A percentile compares a stretch with the other conserved stretches of the same genome.
Conservation (phyloP, 176 grass and related monocot species). For the Eremochloa ophiuroides region DNA sequence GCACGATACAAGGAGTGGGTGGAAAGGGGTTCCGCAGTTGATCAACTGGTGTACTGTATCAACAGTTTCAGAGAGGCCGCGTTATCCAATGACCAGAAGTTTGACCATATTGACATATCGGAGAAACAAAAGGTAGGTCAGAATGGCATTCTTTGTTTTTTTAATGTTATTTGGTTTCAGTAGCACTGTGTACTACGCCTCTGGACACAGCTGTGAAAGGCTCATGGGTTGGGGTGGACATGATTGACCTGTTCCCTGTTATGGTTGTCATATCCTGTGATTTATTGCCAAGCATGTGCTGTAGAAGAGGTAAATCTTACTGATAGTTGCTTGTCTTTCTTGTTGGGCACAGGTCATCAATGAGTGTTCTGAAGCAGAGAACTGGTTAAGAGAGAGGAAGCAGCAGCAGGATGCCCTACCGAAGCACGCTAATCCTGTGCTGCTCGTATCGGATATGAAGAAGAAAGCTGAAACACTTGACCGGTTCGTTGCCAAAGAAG, state of each 20-base stretch:
- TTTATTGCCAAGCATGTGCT: neutral
- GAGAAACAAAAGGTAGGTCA: conserved; percentile 79
- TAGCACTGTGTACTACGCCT: neutral
- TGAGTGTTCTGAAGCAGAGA: conserved; percentile 52
- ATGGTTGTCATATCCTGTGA: neutral
- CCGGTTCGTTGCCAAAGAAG: conserved; percentile 26
- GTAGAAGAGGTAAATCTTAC: neutral
- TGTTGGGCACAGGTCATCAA: conserved; percentile 53
- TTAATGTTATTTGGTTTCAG: neutral
- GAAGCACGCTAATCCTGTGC: conserved; percentile 49
- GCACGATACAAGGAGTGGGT: conserved; percentile 73
- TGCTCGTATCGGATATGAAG: conserved; percentile 51
- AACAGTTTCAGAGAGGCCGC: conserved; percentile 79
- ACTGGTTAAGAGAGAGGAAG: conserved; percentile 51
- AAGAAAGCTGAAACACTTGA: conserved; percentile 65
- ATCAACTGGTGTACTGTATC: conserved; percentile 72
- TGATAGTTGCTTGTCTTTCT: too few relatives aligned
- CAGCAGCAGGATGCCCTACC: conserved; percentile 58
- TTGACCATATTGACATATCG: conserved; percentile 75
- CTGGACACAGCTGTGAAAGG: too few relatives aligned
- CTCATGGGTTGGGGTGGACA: too few relatives aligned
- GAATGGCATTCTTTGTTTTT: neutral
- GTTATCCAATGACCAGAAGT: conserved; percentile 66
- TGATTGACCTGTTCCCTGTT: neutral
- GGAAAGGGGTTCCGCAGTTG: conserved; percentile 59